These are phyloP conservation scores for Eucalyptus pauciflora DNA, from an alignment of 345 rosid species.

Conservation along the genomic window DNA sequence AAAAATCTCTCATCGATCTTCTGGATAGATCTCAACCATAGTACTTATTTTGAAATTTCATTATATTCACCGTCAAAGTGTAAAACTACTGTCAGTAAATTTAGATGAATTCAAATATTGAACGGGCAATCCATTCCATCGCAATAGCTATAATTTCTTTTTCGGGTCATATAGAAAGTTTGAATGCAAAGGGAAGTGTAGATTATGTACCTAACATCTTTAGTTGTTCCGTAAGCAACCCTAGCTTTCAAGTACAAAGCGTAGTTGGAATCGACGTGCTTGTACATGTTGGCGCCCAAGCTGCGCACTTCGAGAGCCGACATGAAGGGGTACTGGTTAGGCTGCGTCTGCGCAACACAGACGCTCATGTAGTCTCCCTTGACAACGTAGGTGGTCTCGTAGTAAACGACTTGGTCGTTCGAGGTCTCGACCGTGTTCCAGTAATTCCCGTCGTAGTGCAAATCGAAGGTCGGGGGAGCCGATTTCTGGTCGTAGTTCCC, in stretches of 20 bases:
- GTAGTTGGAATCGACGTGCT: neutral
- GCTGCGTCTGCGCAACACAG: constrained; percentile 22
- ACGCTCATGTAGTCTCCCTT: constrained; percentile 7
- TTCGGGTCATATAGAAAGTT: neutral
- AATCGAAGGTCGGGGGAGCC: constrained; percentile 20
- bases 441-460: constrained; percentile 21
- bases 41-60: too few relatives aligned
- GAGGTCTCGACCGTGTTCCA: constrained; percentile 23
- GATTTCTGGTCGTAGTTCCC: constrained; percentile 29
- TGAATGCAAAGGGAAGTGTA: neutral
- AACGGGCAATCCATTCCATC: neutral
- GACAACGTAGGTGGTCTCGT: constrained; percentile 9
- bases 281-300: constrained; percentile 16
- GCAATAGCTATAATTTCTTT: neutral
- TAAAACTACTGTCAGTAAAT: neutral
- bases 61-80: too few relatives aligned
- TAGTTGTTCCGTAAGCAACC: constrained; percentile 4
- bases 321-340: constrained; percentile 21
- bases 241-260: constrained; percentile 17
- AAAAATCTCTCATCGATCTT: neutral
- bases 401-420: neutral
- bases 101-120: neutral
- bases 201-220: constrained; percentile 3
- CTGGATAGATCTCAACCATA: too few relatives aligned
- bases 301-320: constrained; percentile 23